Base-by-base conservation (phyloP, 1,139 yeast genomes). In the Hyphopichia burtonii region DNA sequence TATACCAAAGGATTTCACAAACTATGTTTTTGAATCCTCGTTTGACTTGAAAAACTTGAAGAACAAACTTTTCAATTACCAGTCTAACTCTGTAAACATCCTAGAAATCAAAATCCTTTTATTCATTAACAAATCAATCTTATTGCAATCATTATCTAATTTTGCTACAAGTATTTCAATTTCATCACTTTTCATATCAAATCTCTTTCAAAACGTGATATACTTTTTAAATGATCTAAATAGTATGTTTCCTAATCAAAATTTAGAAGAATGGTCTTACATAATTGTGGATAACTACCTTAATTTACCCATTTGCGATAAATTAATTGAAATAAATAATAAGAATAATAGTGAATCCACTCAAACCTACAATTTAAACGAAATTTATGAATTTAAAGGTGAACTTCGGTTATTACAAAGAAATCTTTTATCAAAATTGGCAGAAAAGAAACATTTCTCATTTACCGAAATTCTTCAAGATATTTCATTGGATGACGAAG, bases 351-450 rank as follows among this genome's bases (percentile, higher is more conserved):
- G 37, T 4, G 48, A 43, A 15, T 52, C 47, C 22, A 45, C 48
- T 2, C 45, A 48, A 16, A 42, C 36, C 12, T 38, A 49, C 44
- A 55, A 58, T 38, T 48, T 61, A 38, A 54, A 59, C 16, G 72
- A 65, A 37, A 56, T 75, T 1, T 53, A 61, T 33, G 82, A 76
- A 44, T 63, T 61, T 36, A 58, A 71, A 39, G 85, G 80, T 0
- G 81, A 78, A 37, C 48, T 79, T 14, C 59, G 66, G 28, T 52
- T 78, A 16, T 49, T 68, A 25, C 78, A 76, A 48, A 59, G 83
- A 44, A 66, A 77, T 1, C 64, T 65, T 31, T 50, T 79, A 2
- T 48, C 65, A 1, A 65, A 63, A 16, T 43, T 79, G 3, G 83
- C 75, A 0, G 47, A 51, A 3, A 36, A 46, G 0, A 56, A 56